Evolutionary conservation across 495 filamentous ascomycete species (phyloP).

Genomic region (Penicillium alfredii): DNA sequence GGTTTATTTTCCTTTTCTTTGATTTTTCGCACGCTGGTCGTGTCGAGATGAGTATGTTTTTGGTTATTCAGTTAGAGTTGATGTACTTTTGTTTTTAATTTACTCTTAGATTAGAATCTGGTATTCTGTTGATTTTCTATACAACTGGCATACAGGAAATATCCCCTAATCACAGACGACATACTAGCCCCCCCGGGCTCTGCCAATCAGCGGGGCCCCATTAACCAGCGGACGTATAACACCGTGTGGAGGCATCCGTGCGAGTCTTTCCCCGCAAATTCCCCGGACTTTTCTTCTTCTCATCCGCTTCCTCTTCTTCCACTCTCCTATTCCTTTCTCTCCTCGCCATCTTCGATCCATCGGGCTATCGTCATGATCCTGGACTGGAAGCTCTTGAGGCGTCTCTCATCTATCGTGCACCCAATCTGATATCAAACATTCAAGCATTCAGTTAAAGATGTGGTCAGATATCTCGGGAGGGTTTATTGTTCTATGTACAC

Average conservation of each 20-base stretch:
- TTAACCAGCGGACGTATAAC: constrained; percentile 3
- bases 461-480: constrained; percentile 9
- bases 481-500: constrained; percentile 29
- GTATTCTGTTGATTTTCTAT: too few species aligned
- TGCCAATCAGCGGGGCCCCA: constrained; percentile 11
- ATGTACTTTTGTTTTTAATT: neutral
- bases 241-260: neutral
- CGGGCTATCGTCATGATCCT: too few species aligned
- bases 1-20: neutral
- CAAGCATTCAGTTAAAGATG: too few species aligned
- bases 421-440: too few species aligned
- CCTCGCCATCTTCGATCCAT: neutral
- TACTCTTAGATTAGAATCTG: too few species aligned
- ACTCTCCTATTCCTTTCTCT: neutral
- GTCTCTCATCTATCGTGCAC: too few species aligned
- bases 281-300: constrained; percentile 12
- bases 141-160: too few species aligned
- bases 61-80: neutral
- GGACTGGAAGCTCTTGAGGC: too few species aligned
- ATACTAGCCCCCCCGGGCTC: constrained; percentile 7
- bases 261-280: constrained; percentile 19
- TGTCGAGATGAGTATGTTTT: neutral
- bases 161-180: constrained; percentile 1
- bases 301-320: constrained; percentile 3
- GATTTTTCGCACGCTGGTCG: neutral